A percentile compares a stretch with the other conserved stretches of the same genome.
phyloP scores from a whole-genome alignment of 23 red algal species.

The Gracilaria domingensis region DNA sequence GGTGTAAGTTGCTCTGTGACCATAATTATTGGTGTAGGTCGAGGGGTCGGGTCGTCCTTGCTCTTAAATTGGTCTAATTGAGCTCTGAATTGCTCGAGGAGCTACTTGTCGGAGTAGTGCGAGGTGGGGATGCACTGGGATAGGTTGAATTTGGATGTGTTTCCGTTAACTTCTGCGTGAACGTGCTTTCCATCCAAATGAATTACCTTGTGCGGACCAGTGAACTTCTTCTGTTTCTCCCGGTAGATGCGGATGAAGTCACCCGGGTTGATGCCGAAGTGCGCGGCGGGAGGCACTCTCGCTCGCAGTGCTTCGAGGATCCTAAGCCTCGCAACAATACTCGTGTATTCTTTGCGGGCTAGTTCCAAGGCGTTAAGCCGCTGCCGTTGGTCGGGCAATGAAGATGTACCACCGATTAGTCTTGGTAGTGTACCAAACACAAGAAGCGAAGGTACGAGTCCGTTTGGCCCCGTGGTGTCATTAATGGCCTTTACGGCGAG shows the following conservation, averaged over 20 bases:
- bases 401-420: background rate
- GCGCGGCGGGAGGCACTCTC: background rate
- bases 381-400: background rate
- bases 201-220: background rate
- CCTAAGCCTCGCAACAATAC: background rate
- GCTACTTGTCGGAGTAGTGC: background rate
- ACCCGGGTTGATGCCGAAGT: background rate
- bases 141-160: background rate
- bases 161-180: too few relatives aligned
- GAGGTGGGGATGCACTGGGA: background rate
- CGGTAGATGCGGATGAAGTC: background rate
- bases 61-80: too few relatives aligned
- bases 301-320: background rate
- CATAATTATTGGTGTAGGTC: too few relatives aligned
- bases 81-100: too few relatives aligned
- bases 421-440: background rate
- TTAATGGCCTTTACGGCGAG: background rate
- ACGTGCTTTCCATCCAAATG: too few relatives aligned
- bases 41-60: too few relatives aligned
- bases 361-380: background rate
- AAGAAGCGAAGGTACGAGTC: background rate
- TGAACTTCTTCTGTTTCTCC: background rate
- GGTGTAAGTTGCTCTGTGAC: too few relatives aligned
- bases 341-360: background rate
- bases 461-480: background rate